Base-by-base conservation (phyloP, 106 monocot genomes). In the Amphibolis antarctica region DNA sequence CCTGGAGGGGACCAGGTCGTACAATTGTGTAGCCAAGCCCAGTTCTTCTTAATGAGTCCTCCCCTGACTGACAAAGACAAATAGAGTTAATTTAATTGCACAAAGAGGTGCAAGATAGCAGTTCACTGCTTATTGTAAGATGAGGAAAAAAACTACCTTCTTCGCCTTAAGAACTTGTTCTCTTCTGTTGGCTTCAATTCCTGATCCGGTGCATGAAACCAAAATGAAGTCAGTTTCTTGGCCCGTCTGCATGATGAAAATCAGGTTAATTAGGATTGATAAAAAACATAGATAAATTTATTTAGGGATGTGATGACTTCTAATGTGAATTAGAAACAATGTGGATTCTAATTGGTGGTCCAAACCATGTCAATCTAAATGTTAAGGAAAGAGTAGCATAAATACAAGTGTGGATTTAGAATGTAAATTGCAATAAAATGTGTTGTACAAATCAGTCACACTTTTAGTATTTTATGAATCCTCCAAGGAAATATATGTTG, bases 1-100 rank as follows among this genome's bases (percentile, higher is more conserved):
- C 93, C 93, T 84, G 86, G 72, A 96, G 58, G 14, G 89, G 94
- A 64, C 94, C 94, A 52, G 94, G 94, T 21, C 94, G 94, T 59
- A 96, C 69, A 58, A 96, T 96, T 63, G 94, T 96, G 74, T 96
- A 96, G 25, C 94, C 94, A 69, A 96, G 86, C 59, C 94, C 94
- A 53, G 89, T 84, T 76, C 86, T 84, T 82, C 89, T 79, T 64
- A 96, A 62, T 21, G 86, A 78, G 68, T 96, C 86, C 58, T 96
- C 94, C 61, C 94, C 94, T 57, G 89, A 79, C 94, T 96, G 14
- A 53, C 19, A 53, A 44, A 60, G 42, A 29, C 12, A 50, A 36
- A 36, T 36, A 36, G 36, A 36, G 7, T 36, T 7, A 36, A 36
- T 36, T 36, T 36, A 36, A 36, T n/a, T n/a, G 36, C 36, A 36